Conservation (phyloP, 306 rosid genomes). For the Cotoneaster glaucophyllus region DNA sequence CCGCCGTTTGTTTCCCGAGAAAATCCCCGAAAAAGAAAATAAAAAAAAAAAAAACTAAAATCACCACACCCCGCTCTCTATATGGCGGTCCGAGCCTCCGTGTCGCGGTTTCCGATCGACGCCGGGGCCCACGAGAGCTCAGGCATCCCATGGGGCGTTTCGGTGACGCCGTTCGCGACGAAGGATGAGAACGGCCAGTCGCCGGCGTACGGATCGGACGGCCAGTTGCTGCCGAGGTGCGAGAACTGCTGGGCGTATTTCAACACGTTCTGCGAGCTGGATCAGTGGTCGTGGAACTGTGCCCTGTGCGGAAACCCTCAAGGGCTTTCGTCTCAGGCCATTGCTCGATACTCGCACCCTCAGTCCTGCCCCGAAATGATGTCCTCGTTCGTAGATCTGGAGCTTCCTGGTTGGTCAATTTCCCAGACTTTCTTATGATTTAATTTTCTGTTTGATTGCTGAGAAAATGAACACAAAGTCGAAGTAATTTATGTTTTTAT, state of each 20-base stretch:
- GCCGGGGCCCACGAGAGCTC: constrained; percentile 78
- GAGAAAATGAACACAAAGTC: constrained; percentile 3
- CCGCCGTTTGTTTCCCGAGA: constrained; percentile 13
- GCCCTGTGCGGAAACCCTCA: constrained; percentile 81
- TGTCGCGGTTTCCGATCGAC: constrained; percentile 77
- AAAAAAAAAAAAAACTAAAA: background rate
- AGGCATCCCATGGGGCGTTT: constrained; percentile 87
- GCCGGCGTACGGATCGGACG: constrained; percentile 71
- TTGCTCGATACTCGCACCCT: constrained; percentile 72
- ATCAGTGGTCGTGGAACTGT: constrained; percentile 91
- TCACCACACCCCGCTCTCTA: background rate
- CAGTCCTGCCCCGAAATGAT: constrained; percentile 77
- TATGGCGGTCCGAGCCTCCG: constrained; percentile 87
- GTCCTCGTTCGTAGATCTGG: constrained; percentile 95
- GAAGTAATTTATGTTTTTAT: no score
- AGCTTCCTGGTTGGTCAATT: constrained; percentile 49
- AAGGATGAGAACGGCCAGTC: constrained; percentile 54
- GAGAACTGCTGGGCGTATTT: constrained; percentile 94
- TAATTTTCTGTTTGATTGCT: background rate
- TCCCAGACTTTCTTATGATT: background rate
- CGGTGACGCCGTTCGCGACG: constrained; percentile 73
- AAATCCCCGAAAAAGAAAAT: background rate
- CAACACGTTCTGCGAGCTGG: constrained; percentile 78
- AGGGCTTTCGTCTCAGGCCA: constrained; percentile 68
- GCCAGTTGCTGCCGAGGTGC: constrained; percentile 65